These are phyloP conservation scores for Microstegium vimineum DNA, from an alignment of 176 grass and related monocot species.

Conservation along the genomic window DNA sequence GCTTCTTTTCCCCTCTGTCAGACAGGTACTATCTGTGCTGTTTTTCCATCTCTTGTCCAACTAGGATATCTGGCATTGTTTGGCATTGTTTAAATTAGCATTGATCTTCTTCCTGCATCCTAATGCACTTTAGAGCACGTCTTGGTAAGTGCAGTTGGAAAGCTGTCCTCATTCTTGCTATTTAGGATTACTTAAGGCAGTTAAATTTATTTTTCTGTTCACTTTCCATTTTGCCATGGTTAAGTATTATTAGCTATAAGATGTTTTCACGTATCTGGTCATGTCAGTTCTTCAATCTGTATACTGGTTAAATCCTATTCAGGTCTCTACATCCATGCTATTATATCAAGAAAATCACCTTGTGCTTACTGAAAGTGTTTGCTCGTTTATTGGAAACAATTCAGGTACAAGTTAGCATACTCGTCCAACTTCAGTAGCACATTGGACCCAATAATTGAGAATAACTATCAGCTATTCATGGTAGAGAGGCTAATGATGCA, in stretches of 20 bases:
- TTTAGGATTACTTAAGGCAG: neutral
- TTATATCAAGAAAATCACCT: neutral
- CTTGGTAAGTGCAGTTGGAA: neutral
- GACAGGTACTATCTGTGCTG: constrained; percentile 27
- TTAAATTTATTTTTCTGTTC: neutral
- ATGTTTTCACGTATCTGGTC: neutral
- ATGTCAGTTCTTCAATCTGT: neutral
- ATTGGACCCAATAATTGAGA: constrained; percentile 55
- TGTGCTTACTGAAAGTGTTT: neutral
- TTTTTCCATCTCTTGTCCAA: neutral
- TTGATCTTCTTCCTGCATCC: neutral
- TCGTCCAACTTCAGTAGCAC: constrained; percentile 73
- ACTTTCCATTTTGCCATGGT: neutral
- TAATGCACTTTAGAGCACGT: neutral
- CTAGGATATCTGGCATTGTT: neutral
- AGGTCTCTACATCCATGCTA: neutral
- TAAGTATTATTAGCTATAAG: constrained; percentile 1
- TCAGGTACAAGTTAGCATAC: constrained; percentile 69
- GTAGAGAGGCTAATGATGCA: constrained; percentile 65
- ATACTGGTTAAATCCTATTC: neutral
- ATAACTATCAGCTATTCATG: constrained; percentile 80
- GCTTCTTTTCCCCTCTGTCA: constrained; percentile 67
- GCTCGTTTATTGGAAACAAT: constrained; percentile 16
- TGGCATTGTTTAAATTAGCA: neutral
- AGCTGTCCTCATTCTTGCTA: neutral